Percentiles rank a stretch among this genome's conserved stretches.
Conservation (phyloP, 768 basidiomycete species). For the Serendipita vermifera region DNA sequence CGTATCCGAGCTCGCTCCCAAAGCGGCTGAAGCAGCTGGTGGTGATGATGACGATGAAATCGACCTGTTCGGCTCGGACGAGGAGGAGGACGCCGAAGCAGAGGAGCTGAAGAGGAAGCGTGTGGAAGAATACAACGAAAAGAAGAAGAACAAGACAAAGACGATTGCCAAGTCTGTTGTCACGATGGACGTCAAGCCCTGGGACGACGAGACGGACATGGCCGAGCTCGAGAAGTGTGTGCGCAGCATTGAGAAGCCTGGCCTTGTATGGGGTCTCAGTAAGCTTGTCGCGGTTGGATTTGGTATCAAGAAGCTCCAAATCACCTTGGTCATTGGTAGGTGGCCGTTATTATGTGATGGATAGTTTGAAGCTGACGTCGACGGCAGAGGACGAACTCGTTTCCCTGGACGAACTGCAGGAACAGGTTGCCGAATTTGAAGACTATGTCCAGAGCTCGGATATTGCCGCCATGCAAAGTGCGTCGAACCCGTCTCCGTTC, state of each 20-base stretch:
- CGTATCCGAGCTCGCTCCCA: constrained; percentile 33
- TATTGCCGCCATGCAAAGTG: constrained; percentile 89
- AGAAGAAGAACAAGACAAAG: constrained; percentile 88
- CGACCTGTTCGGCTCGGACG: constrained; percentile 80
- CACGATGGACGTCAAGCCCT: constrained; percentile 95
- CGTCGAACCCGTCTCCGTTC: constrained; percentile 13
- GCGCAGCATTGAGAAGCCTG: constrained; percentile 74
- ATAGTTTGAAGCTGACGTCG: constrained; percentile 20
- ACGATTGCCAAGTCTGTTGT: constrained; percentile 92
- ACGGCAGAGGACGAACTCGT: constrained; percentile 84
- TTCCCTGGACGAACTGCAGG: constrained; percentile 86
- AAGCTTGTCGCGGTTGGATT: constrained; percentile 89
- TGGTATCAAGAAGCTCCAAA: constrained; percentile 86
- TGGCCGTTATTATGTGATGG: constrained; percentile 31
- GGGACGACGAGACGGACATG: constrained; percentile 99
- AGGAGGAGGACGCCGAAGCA: constrained; percentile 72
- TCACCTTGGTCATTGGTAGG: constrained; percentile 40
- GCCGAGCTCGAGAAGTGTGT: constrained; percentile 66
- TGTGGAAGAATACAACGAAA: constrained; percentile 82
- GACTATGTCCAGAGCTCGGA: constrained; percentile 88
- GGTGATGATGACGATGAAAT: constrained; percentile 64
- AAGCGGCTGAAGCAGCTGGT: constrained; percentile 31
- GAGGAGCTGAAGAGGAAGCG: constrained; percentile 84
- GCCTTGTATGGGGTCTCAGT: constrained; percentile 91
- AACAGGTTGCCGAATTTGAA: constrained; percentile 72